Evolutionary conservation across 805 yeast genomes (phyloP).

Genomic region (Candida cerambycidarum): DNA sequence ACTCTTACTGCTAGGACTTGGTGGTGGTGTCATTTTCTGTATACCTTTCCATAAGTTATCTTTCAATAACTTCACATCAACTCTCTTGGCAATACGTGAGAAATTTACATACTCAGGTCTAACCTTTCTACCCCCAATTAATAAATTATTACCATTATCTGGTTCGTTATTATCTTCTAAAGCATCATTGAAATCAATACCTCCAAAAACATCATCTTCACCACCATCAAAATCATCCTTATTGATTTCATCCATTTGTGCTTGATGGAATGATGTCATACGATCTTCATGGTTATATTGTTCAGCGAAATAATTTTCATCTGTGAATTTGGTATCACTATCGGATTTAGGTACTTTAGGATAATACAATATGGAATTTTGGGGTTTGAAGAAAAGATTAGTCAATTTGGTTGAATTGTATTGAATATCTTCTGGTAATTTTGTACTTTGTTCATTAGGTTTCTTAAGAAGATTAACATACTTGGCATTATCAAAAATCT

Average conservation of each 20-base stretch:
- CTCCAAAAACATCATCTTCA: conserved; percentile 33
- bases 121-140: conserved; percentile 19
- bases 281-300: conserved; percentile 49
- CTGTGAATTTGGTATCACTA: conserved; percentile 37
- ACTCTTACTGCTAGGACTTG: not conserved
- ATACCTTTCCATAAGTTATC: conserved; percentile 43
- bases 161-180: conserved; percentile 13
- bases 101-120: conserved; percentile 43
- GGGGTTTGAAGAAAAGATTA: conserved; percentile 68
- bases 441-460: conserved; percentile 26
- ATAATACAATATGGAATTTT: conserved; percentile 17
- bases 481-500: conserved; percentile 34
- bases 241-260: conserved; percentile 40
- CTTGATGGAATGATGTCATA: conserved; percentile 40
- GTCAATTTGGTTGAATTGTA: conserved; percentile 70
- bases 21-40: conserved; percentile 17
- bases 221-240: conserved; percentile 35
- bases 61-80: conserved; percentile 39
- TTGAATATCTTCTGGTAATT: conserved; percentile 71
- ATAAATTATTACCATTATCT: conserved; percentile 14
- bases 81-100: conserved; percentile 43
- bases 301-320: conserved; percentile 72
- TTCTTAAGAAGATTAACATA: conserved; percentile 16
- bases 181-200: conserved; percentile 42
- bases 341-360: conserved; percentile 15